Evolutionary conservation across 2,329 filamentous ascomycete species (phyloP), one percentile per base, ranked within the genome.

Genomic region (Cladosporium austrohemisphaericum): DNA sequence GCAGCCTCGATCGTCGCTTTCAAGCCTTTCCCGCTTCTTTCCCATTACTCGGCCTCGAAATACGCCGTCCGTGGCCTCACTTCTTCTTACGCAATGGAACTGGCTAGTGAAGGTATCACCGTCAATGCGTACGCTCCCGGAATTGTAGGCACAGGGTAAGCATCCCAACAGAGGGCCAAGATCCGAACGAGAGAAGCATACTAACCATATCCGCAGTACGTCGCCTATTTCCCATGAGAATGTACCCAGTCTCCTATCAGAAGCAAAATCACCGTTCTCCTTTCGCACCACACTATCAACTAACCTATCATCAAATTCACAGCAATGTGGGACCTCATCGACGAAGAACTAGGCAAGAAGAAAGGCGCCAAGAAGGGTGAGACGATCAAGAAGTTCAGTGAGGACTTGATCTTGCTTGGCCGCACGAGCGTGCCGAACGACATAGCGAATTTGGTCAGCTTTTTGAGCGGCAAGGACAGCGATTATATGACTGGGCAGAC

Each of bases 401-500:
- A 70, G 0, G 74, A 82, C 5, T 52, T 78, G 55, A 83, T 81
- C 51, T 75, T 79, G 0, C 58, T 85, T 52, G 76, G 76, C 5
- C 67, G 82, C 28, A 75, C 76, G 2, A 80, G 80, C 57, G 75
- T 77, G 10, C 80, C 81, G 0, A 78, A 83, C 55, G 83, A 86
- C 61, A 81, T 86, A 8, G 71, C 76, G 1, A 79, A 77, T 53
- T 65, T 79, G 36, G 82, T 86, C n/a, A 76, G 76, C 53, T 86
- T 82, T 59, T 58, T 86, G 52, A 75, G 75, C 1, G 72, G 78
- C 9, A 71, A 69, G 14, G 82, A 85, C 56, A 77, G 74, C 37
- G 77, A 85, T 54, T 85, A 81, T 55, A 72, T 85, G 57, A 85
- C 83, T 0, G 83, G 83, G 0, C 82, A 86, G 67, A 84, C 79